Evolutionary conservation across 202 grass and related monocot species (phyloP).

Genomic region (Musa balbisiana): DNA sequence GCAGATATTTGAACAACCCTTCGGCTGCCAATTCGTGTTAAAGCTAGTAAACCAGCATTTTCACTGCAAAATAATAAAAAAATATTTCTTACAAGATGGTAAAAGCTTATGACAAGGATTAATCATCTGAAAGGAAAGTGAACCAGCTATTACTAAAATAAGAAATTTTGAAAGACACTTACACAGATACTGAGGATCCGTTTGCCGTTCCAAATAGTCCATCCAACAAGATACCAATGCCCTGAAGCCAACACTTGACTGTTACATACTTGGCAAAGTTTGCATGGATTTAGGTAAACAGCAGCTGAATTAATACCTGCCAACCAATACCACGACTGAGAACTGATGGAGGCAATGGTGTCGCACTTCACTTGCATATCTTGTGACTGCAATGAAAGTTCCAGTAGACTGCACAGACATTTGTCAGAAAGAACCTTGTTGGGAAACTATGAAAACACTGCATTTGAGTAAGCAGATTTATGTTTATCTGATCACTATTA

Average conservation of each 20-base stretch:
- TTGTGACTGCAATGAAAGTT: conserved; percentile 83
- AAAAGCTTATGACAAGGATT: not conserved
- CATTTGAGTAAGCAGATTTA: not conserved
- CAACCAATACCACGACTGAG: conserved; percentile 95
- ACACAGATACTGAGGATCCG: conserved; percentile 92
- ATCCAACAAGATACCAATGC: conserved; percentile 90
- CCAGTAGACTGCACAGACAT: conserved; percentile 56
- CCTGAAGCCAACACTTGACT: conserved; percentile 37
- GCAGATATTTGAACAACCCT: conserved; percentile 95
- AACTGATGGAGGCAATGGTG: conserved; percentile 80
- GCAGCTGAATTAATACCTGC: conserved; percentile 48
- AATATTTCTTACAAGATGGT: not conserved
- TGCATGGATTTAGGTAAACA: not conserved
- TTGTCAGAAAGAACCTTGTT: not conserved
- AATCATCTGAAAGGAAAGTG: not conserved
- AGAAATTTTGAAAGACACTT: conserved; percentile 26
- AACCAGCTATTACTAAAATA: not conserved
- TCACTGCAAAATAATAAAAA: conserved; percentile 40
- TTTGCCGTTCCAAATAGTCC: conserved; percentile 92
- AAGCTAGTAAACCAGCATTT: conserved; percentile 85
- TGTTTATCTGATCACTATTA: not conserved
- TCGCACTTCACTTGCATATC: conserved; percentile 91
- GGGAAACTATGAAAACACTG: not conserved
- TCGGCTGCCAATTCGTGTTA: conserved; percentile 88
- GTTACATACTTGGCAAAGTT: not conserved